phyloP scores from a whole-genome alignment of 257 asterid genomes.

The Rehmannia glutinosa region DNA sequence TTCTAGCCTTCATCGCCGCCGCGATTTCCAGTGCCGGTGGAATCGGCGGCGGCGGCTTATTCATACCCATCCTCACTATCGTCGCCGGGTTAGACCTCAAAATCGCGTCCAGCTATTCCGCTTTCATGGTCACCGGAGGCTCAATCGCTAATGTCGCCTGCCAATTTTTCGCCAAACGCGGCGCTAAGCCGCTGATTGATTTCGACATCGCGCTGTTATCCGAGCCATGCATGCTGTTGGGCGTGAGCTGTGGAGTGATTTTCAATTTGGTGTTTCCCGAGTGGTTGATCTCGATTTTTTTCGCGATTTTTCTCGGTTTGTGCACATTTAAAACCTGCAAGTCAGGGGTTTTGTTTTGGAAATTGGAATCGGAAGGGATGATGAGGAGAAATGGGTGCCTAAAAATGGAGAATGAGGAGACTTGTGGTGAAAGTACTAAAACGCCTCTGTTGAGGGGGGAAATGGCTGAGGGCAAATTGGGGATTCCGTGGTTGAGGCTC shows the following conservation, averaged over 20 bases:
- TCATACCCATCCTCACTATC: conserved; percentile 61
- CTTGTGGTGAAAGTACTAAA: conserved; percentile 13
- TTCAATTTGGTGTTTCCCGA: conserved; percentile 63
- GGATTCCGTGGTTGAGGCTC: conserved; percentile 59
- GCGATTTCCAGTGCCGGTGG: conserved; percentile 85
- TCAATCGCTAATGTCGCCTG: conserved; percentile 60
- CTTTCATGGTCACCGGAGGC: conserved; percentile 86
- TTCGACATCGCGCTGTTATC: conserved; percentile 69
- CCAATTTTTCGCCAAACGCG: conserved; percentile 21
- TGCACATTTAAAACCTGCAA: conserved; percentile 67
- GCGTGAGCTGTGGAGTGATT: conserved; percentile 78
- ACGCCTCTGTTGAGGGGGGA: conserved; percentile 31
- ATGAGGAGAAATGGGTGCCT: conserved; percentile 8
- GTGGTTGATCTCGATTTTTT: conserved; percentile 63
- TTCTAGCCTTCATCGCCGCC: conserved; percentile 55
- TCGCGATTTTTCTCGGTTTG: conserved; percentile 58
- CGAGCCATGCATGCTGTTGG: conserved; percentile 84
- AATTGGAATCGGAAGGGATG: conserved; percentile 42
- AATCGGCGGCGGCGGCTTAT: conserved; percentile 82
- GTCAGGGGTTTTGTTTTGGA: conserved; percentile 63
- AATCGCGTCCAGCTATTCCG: conserved; percentile 62
- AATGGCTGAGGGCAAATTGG: conserved; percentile 9
- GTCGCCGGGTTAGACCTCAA: conserved; percentile 67
- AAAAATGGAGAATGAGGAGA: conserved; percentile 25
- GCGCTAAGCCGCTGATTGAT: conserved; percentile 39